phyloP scores from a whole-genome alignment of 129 eudicot species.

The Chrysanthemum lavandulifolium region DNA sequence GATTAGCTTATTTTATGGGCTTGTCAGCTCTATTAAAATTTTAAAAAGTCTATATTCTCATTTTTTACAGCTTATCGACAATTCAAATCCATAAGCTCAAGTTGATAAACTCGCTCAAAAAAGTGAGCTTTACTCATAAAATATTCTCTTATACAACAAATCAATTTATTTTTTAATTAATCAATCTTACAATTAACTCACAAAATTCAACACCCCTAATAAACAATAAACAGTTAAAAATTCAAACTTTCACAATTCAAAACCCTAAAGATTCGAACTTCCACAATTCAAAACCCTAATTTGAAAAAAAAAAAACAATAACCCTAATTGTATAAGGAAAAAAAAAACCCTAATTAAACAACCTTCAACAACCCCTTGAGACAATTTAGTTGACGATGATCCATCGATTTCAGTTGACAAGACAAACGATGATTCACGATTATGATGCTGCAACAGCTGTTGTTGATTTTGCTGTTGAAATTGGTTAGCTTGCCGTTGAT shows the following conservation, averaged over 20 bases:
- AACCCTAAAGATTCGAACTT: conserved; percentile 23
- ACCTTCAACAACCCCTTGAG: conserved; percentile 62
- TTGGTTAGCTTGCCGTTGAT: conserved; percentile 64
- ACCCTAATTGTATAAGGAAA: conserved; percentile 8
- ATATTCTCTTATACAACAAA: too few relatives aligned
- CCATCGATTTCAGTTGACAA: conserved; percentile 37
- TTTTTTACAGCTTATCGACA: too few relatives aligned
- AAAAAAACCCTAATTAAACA: conserved; percentile 26
- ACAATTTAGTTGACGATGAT: conserved; percentile 27
- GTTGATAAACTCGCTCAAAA: too few relatives aligned
- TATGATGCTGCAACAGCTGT: conserved; percentile 44
- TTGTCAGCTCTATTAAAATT: too few relatives aligned
- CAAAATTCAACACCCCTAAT: too few relatives aligned
- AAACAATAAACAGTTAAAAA: too few relatives aligned
- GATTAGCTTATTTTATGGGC: too few relatives aligned
- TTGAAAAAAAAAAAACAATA: background rate
- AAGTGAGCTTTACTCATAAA: too few relatives aligned
- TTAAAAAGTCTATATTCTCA: too few relatives aligned
- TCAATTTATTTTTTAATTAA: too few relatives aligned
- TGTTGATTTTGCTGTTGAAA: conserved; percentile 37
- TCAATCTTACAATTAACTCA: too few relatives aligned
- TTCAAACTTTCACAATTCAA: conserved; percentile 13
- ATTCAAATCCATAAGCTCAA: too few relatives aligned
- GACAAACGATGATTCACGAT: conserved; percentile 55
- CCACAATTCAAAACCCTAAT: conserved; percentile 1